phyloP scores from a whole-genome alignment of 495 filamentous ascomycete species.

The Delitschia confertaspora region DNA sequence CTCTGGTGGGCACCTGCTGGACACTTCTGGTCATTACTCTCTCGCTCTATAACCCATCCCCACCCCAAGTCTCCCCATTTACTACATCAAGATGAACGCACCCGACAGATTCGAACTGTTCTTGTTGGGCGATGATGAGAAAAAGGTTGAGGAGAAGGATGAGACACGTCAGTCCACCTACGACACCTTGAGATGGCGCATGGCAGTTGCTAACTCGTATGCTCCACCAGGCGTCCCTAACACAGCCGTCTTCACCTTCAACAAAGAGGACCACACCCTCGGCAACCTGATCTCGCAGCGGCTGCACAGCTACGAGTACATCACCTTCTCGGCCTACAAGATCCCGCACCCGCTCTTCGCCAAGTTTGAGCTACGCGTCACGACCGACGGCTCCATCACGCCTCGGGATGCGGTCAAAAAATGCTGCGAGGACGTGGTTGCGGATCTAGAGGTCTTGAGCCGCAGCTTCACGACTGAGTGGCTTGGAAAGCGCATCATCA shows the following conservation, averaged over 20 bases:
- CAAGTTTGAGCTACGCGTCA: constrained; percentile 76
- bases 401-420: constrained; percentile 79
- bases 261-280: constrained; percentile 95
- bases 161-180: constrained; percentile 64
- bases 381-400: constrained; percentile 80
- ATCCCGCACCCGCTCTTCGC: constrained; percentile 73
- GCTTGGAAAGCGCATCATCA: constrained; percentile 75
- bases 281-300: constrained; percentile 78
- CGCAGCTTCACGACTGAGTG: constrained; percentile 93
- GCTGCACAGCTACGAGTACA: constrained; percentile 67
- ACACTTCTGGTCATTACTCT: not conserved
- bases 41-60: not conserved
- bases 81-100: constrained; percentile 21
- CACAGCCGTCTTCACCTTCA: constrained; percentile 80
- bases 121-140: constrained; percentile 74
- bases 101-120: constrained; percentile 77
- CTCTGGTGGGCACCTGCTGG: not conserved
- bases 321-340: constrained; percentile 83
- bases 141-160: constrained; percentile 76
- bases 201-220: too few relatives aligned
- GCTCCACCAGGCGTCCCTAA: constrained; percentile 62
- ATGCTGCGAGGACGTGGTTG: constrained; percentile 68
- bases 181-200: too few relatives aligned
- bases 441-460: constrained; percentile 62
- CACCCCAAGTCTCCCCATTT: constrained; percentile 1